A percentile compares a stretch with the other conserved stretches of the same genome.
phyloP scores from a whole-genome alignment of 2,329 filamentous ascomycete genomes.

The Drechmeria coniospora region DNA sequence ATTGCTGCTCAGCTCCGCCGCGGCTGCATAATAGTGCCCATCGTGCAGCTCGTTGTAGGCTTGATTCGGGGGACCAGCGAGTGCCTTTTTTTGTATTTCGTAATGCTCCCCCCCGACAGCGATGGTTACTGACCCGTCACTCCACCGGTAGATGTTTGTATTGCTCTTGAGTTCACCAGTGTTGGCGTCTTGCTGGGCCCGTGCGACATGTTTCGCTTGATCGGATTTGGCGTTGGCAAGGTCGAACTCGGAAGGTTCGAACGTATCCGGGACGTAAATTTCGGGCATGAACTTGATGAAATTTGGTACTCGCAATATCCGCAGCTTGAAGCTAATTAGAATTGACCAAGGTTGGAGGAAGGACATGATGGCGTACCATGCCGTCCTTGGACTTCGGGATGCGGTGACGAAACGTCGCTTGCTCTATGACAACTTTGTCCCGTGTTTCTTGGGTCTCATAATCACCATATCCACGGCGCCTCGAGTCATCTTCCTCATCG shows the following conservation, averaged over 20 bases:
- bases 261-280: constrained; percentile 50
- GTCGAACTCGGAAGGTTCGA: constrained; percentile 43
- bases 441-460: constrained; percentile 29
- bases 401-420: constrained; percentile 52
- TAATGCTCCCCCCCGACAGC: constrained; percentile 64
- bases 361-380: constrained; percentile 33
- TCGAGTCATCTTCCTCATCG: constrained; percentile 24
- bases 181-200: constrained; percentile 53
- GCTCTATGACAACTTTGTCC: constrained; percentile 44
- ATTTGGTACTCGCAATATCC: constrained; percentile 53
- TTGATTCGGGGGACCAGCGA: constrained; percentile 46
- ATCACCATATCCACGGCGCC: constrained; percentile 23
- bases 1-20: constrained; percentile 52
- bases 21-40: constrained; percentile 60
- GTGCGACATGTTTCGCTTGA: constrained; percentile 48
- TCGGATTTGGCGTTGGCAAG: constrained; percentile 36
- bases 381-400: constrained; percentile 57
- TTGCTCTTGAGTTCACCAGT: constrained; percentile 58
- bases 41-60: constrained; percentile 53
- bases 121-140: constrained; percentile 61
- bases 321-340: constrained; percentile 31
- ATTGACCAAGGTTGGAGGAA: neutral
- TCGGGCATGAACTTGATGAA: constrained; percentile 58
- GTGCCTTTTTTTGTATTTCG: constrained; percentile 54
- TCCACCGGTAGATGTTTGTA: constrained; percentile 60